Base-by-base conservation (phyloP, 371 early-diverging fungal genomes). In the Polyrhizophydium stewartii region DNA sequence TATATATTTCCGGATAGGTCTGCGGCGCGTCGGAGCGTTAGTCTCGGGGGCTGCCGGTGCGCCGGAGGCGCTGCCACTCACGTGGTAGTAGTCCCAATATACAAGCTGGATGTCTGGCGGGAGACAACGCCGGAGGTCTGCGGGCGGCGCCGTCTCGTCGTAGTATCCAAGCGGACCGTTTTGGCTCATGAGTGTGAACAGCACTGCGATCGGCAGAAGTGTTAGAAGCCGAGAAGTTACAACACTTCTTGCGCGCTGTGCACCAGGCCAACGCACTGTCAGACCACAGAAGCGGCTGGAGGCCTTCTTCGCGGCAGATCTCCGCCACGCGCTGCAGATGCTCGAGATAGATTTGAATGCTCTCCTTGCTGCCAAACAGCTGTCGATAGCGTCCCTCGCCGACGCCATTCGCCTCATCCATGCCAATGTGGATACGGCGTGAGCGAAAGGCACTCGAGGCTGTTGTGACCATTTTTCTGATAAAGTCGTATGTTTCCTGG, bases 71-170 rank as follows among this genome's bases (percentile, higher is more conserved):
- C 13, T 3, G 25, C 10, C 30, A 1, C 38, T 1, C 31, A 59
- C 55, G 55, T 91, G 91, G 67, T 91, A 92, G 65, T 91, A 93
- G 69, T 92, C 90, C 93, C 93, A 92, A 63, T 86, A 92, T 12
- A 91, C 85, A 24, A 91, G 73, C n/a, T 90, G 85, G 22, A 88
- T 66, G 59, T 85, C 86, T 0, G 72, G 57, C 35, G 92, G 89
- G 47, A 89, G 74, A n/a, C 74, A 78, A 22, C 41, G 57, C 33
- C 31, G 30, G 41, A 66, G 53, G n/a, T 66, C 67, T 27, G 47
- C 51, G 24, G 67, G 64, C 37, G 65, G 41, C 6, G 58, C 55
- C 17, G 33, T n/a, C 27, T 81, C 82, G 38, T 90, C 91, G 69
- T 92, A 91, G 69, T 92, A 92, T 10, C 87, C 88, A 45, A 82